Evolutionary conservation across 306 rosid species (phyloP).

Genomic region (Inga oerstediana): DNA sequence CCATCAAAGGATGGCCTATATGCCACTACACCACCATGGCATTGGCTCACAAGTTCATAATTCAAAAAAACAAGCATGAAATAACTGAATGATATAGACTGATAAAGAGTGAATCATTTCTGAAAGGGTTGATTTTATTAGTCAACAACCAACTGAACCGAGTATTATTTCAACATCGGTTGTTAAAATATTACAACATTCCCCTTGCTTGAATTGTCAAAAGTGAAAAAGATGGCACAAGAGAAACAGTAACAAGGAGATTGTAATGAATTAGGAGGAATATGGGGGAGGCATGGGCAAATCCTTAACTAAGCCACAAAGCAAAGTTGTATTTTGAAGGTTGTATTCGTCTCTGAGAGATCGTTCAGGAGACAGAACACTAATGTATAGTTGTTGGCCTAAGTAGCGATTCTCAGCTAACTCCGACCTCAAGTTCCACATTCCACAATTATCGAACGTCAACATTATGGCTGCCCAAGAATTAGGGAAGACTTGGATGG

Average conservation of each 20-base stretch:
- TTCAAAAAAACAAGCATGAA: neutral
- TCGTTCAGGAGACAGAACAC: conserved; percentile 26
- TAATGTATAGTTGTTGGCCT: conserved; percentile 37
- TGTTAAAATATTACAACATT: too few species aligned
- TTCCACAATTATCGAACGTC: neutral
- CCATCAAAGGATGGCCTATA: too few species aligned
- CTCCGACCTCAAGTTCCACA: conserved; percentile 13
- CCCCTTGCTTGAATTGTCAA: too few species aligned
- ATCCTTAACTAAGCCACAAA: conserved; percentile 43
- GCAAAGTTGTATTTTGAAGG: conserved; percentile 25
- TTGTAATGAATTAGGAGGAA: neutral
- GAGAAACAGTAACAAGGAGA: too few species aligned
- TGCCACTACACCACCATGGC: too few species aligned
- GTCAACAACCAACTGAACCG: too few species aligned
- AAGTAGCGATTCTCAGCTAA: neutral
- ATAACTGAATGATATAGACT: too few species aligned
- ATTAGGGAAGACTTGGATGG: neutral
- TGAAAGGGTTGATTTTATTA: neutral
- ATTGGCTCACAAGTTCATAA: too few species aligned
- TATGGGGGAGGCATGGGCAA: conserved; percentile 44
- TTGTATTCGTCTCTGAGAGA: conserved; percentile 52
- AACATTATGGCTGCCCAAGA: conserved; percentile 42
- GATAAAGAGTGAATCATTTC: neutral
- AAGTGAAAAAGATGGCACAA: too few species aligned
- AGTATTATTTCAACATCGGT: too few species aligned